Evolutionary conservation across 2,329 filamentous ascomycete genomes (phyloP), one percentile per base, ranked within the genome.

Genomic region (Cercospora zeae-maydis): DNA sequence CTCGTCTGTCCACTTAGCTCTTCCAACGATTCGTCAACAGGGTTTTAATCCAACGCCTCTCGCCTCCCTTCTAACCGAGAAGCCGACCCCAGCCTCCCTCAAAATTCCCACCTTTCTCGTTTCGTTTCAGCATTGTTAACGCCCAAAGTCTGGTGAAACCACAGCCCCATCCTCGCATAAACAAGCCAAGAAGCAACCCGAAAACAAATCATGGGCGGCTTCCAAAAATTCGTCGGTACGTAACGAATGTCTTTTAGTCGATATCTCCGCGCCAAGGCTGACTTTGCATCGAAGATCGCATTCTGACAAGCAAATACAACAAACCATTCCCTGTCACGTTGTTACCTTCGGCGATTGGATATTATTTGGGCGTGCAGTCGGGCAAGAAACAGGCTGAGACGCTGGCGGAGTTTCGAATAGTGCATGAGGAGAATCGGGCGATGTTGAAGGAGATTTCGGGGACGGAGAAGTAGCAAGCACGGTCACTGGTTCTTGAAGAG

Each of bases 311-410:
- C 8, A 74, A 74, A 63, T 74, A 69, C 64, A 73, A 72, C 66
- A 72, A 74, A 58, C 72, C 72, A 2, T 74, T 74, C 42, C 72
- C 72, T 0, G 72, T 74, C 10, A 74, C 72, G 0, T 39, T 74
- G 14, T 39, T 74, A 3, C 72, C 72, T 9, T 73, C 72, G 8
- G 71, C 72, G 1, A 73, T 74, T 37, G 72, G 71, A 2, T 71
- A 72, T 11, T 73, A 70, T 33, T 55, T 74, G 9, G 72, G 71
- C 2, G 31, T 71, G 11, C 73, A 73, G 66, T 71, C 73, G 37
- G 71, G 70, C 51, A 70, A 72, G 55, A 67, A 70, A 34, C 72
- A 74, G 52, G 59, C 62, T 27, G 70, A 74, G 55, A 62, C 73
- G 3, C 58, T 74, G 42, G 59, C 60, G 4, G 72, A 73, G 55